These are phyloP conservation scores for Phaseolus coccineus DNA, from an alignment of 331 rosid species.

Conservation along the genomic window DNA sequence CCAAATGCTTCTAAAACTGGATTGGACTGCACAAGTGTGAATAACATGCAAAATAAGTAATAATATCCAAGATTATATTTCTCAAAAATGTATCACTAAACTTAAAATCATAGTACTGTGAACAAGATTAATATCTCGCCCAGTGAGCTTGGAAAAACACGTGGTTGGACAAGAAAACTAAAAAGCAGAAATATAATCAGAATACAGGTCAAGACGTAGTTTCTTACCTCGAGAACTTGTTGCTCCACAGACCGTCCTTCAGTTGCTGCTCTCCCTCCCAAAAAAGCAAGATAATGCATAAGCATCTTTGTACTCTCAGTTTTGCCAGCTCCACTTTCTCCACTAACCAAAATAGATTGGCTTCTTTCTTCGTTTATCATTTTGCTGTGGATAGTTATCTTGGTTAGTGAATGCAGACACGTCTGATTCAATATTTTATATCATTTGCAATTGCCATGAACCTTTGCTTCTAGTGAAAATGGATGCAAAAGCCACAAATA, in stretches of 20 bases:
- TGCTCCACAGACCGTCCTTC: conserved; percentile 63
- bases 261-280: conserved; percentile 83
- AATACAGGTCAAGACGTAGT: neutral
- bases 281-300: conserved; percentile 93
- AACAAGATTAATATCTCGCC: no score
- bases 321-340: conserved; percentile 99
- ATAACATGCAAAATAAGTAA: conserved; percentile 26
- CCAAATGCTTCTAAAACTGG: conserved; percentile 99
- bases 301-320: conserved; percentile 99
- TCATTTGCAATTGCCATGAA: neutral
- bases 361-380: conserved; percentile 63
- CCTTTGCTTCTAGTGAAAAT: conserved; percentile 14
- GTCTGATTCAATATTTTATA: conserved; percentile 9
- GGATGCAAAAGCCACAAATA: neutral
- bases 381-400: conserved; percentile 41
- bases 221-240: conserved; percentile 59
- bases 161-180: neutral
- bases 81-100: neutral
- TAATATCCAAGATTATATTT: conserved; percentile 25
- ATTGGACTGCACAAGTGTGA: conserved; percentile 71
- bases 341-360: conserved; percentile 97
- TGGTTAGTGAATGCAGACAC: conserved; percentile 24
- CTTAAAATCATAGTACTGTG: no score
- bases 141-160: no score
- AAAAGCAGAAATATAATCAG: neutral